These are phyloP conservation scores for Smallanthus sonchifolius DNA, from an alignment of 129 eudicot species.

Conservation along the genomic window DNA sequence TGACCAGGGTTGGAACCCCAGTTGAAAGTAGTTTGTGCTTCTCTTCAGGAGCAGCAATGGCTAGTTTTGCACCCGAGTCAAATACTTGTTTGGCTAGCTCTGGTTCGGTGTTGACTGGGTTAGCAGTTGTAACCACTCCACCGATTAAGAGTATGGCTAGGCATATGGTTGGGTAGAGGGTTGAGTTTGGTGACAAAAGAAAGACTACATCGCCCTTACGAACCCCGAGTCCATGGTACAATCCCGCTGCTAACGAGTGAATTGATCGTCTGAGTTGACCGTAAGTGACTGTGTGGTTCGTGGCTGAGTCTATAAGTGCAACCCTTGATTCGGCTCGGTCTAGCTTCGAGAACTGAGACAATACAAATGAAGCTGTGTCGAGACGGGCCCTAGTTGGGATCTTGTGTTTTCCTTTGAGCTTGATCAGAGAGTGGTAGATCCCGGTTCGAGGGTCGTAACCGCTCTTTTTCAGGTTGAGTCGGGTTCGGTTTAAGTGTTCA, in stretches of 20 bases:
- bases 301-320: constrained; percentile 63
- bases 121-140: constrained; percentile 60
- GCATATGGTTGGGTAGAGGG: constrained; percentile 63
- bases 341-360: constrained; percentile 51
- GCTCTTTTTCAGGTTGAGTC: not conserved
- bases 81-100: constrained; percentile 62
- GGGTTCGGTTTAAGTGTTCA: constrained; percentile 9
- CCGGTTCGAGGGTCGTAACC: constrained; percentile 55
- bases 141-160: constrained; percentile 62
- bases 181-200: constrained; percentile 57
- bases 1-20: constrained; percentile 44
- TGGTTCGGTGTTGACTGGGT: constrained; percentile 55
- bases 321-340: constrained; percentile 44
- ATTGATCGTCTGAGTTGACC: constrained; percentile 53
- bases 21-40: constrained; percentile 40
- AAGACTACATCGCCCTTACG: constrained; percentile 67
- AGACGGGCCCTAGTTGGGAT: constrained; percentile 52
- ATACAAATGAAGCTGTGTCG: constrained; percentile 53
- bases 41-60: constrained; percentile 48
- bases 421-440: constrained; percentile 53
- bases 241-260: constrained; percentile 47
- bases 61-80: constrained; percentile 63
- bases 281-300: constrained; percentile 44
- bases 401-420: constrained; percentile 38
- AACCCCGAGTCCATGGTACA: constrained; percentile 51